Percentiles rank a stretch among this genome's conserved stretches.
Evolutionary conservation across 805 yeast genomes (phyloP).

Genomic region (Vanderwaltozyma verrucispora): DNA sequence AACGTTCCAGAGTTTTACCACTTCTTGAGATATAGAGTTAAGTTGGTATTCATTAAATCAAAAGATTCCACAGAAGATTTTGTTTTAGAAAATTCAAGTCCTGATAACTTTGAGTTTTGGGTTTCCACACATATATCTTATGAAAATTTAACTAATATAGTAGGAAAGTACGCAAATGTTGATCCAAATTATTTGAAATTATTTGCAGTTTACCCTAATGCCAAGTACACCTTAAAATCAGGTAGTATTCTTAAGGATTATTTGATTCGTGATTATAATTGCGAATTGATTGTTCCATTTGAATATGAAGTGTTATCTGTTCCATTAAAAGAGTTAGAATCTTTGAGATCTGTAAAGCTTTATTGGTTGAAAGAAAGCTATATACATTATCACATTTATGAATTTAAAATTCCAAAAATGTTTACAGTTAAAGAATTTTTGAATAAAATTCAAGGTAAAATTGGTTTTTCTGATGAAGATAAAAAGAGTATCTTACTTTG

Average conservation of each 20-base stretch:
- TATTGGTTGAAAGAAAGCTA: slow-evolving; percentile 67
- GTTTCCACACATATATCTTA: slow-evolving; percentile 51
- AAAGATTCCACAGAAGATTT: slow-evolving; percentile 21
- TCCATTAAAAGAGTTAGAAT: slow-evolving; percentile 67
- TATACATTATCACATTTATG: slow-evolving; percentile 57
- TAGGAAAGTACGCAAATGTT: slow-evolving; percentile 43
- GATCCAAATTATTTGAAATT: slow-evolving; percentile 57
- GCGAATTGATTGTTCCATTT: slow-evolving; percentile 35
- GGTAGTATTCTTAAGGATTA: slow-evolving; percentile 26
- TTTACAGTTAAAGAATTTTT: slow-evolving; percentile 47
- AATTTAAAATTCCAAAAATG: slow-evolving; percentile 55
- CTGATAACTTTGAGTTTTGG: slow-evolving; percentile 48
- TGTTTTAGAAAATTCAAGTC: slow-evolving; percentile 10
- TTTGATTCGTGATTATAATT: slow-evolving; percentile 29
- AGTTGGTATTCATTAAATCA: slow-evolving; percentile 35
- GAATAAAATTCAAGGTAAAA: slow-evolving; percentile 44
- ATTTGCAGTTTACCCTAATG: slow-evolving; percentile 52
- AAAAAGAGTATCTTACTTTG: slow-evolving; percentile 44
- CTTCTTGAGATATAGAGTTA: slow-evolving; percentile 50
- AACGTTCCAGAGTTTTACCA: slow-evolving; percentile 39
- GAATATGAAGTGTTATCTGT: slow-evolving; percentile 72
- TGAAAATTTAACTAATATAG: slow-evolving; percentile 46
- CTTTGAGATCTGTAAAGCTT: slow-evolving; percentile 53
- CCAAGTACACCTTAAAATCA: slow-evolving; percentile 38
- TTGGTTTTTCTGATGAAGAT: slow-evolving; percentile 40